Percentiles rank a stretch among this genome's conserved stretches.
phyloP scores from a whole-genome alignment of 1,284 basidiomycete species.

The Tilletia caries region DNA sequence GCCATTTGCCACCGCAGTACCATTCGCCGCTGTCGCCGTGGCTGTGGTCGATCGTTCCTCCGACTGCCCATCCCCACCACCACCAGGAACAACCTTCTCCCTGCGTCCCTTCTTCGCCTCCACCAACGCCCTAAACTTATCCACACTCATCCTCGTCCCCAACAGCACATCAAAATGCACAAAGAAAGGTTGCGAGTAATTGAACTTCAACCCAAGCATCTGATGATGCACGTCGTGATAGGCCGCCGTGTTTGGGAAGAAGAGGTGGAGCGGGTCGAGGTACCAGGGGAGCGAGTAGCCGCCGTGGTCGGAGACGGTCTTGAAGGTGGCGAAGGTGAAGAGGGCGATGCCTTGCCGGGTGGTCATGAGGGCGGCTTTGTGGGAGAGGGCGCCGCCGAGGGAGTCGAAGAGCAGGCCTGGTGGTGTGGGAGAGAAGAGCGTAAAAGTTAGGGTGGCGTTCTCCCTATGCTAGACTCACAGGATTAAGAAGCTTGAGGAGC shows the following conservation, averaged over 20 bases:
- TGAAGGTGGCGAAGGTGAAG: slow-evolving; percentile 78
- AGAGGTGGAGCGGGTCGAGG: slow-evolving; percentile 67
- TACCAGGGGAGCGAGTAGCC: slow-evolving; percentile 87
- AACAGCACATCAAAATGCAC: slow-evolving; percentile 60
- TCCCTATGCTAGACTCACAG: neutral
- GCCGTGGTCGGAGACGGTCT: slow-evolving; percentile 97
- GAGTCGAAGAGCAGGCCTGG: slow-evolving; percentile 81
- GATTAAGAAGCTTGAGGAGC: no score
- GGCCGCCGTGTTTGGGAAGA: slow-evolving; percentile 90
- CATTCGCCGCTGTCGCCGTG: neutral
- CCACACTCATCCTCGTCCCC: slow-evolving; percentile 68
- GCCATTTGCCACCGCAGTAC: neutral
- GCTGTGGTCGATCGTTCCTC: slow-evolving; percentile 15
- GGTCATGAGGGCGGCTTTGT: slow-evolving; percentile 68
- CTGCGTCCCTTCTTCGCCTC: slow-evolving; percentile 19
- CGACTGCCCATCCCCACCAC: slow-evolving; percentile 16
- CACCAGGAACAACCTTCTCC: slow-evolving; percentile 15
- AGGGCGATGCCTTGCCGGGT: slow-evolving; percentile 74
- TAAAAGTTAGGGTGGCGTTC: neutral
- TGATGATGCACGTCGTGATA: slow-evolving; percentile 98
- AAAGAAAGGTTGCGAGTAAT: slow-evolving; percentile 91
- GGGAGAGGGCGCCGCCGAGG: slow-evolving; percentile 74
- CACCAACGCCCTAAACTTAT: slow-evolving; percentile 48
- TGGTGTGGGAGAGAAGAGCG: neutral
- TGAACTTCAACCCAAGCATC: slow-evolving; percentile 87